Base-by-base conservation (phyloP, 805 yeast genomes). In the Candida ortonii region DNA sequence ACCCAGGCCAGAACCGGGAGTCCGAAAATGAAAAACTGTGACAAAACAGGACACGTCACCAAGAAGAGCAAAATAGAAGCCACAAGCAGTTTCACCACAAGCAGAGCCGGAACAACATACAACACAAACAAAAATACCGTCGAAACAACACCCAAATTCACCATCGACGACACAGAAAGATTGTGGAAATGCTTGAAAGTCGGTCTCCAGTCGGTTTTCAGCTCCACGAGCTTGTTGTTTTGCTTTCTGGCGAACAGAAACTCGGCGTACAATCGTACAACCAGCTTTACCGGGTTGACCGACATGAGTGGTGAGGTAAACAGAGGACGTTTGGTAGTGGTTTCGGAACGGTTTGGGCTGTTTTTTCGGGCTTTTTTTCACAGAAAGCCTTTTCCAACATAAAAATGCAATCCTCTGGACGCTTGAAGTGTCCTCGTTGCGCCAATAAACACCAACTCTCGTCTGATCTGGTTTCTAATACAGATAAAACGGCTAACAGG, bases 1-100 rank as follows among this genome's bases (percentile, higher is more conserved):
- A 86, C 72, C 96, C 96, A 89, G 2, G 94, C 70, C 36, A 81
- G 73, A 15, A 90, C 78, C 3, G 97, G 97, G 53, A 85, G 61
- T 10, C 87, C 93, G 48, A 78, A 79, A 33, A 86, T 68, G 59
- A 86, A 85, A 57, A 89, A 87, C 59, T 90, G 97, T 6, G 84
- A 72, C 2, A 93, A 78, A 27, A 83, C 59, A 6, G 97, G 97
- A 8, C 84, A 49, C 27, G 71, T 55, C 33, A 82, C 62, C 41
- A 84, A 65, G 8, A 70, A 59, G 24, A 75, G 63, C 16, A 71
- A 47, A 10, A 62, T 49, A 8, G 70, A 69, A 30, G 66, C 64
- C 15, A 21, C 9, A 49, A 17, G 37, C 59, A 47, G 17, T 28
- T 52, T 52, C 38, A 62, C 36, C 3, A 78, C 21, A 43, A 78